Base-by-base conservation (phyloP, 163 green algal species). In the Chlamydomonas reinhardtii region DNA sequence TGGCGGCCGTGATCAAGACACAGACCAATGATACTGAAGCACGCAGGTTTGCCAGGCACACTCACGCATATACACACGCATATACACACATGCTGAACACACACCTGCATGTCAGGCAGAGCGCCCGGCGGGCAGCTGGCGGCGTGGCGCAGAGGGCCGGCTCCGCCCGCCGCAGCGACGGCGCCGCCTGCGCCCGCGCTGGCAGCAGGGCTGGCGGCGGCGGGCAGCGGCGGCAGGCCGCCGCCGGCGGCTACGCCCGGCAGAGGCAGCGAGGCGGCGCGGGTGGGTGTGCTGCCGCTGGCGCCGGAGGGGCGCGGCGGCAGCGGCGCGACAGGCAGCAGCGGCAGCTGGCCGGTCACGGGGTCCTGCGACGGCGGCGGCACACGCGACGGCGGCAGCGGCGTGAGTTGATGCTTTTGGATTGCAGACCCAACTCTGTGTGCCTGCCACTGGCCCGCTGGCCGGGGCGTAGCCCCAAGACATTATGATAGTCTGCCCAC, bases 61-160 rank as follows among this genome's bases (percentile, higher is more conserved):
- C 43, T 16, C 43, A 54, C 43, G 43, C 43, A 54, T 11, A 54
- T 11, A 54, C 43, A 54, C 43, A 54, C 43, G 11, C 43, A 54
- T 11, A 54, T 11, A 54, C 43, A 54, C 43, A 54, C 43, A 54
- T 25, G 6, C 15, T 76, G n/a, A n/a, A 16, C 52, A 29, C 74
- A 4, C 31, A 79, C 74, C 74, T 71, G 74, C 32, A 66, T 19
- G 0, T 71, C 76, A 5, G 34, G 34, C 4, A 71, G 27, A 6
- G 39, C 17, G 15, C 56, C 74, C 12, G 32, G 56, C 34, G 76
- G 61, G 61, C 76, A 83, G 61, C 76, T 83, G 76, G 76, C 65
- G 19, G 77, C 65, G 14, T 29, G 20, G 20, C 43, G 43, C n/a
- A 84, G 66, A 14, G 66, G 48, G 39, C 39, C 39, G 1, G 48